phyloP scores from a whole-genome alignment of 139 green algal genomes.

The Haematococcus lacustris region DNA sequence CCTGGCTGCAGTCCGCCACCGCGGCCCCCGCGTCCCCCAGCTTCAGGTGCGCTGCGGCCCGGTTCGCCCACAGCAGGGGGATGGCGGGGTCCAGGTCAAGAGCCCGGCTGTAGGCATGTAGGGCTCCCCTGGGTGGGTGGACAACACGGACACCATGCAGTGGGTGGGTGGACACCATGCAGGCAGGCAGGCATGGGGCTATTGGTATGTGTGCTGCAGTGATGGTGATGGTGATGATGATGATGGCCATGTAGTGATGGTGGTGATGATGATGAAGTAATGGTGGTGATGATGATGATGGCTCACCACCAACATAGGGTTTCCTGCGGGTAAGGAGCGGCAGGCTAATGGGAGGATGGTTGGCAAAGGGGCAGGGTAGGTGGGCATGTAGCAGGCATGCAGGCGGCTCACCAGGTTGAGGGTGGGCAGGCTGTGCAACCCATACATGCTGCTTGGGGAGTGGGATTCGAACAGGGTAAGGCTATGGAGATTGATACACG shows the following conservation, averaged over 20 bases:
- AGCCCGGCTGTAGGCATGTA: background rate
- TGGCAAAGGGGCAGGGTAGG: too few species aligned
- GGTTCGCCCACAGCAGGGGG: conserved; percentile 27
- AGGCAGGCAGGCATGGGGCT: background rate
- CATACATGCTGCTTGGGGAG: too few species aligned
- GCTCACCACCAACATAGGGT: too few species aligned
- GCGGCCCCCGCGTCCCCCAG: conserved; percentile 20
- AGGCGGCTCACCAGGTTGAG: too few species aligned
- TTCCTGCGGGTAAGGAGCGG: too few species aligned
- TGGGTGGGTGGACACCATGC: background rate
- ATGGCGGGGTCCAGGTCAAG: background rate
- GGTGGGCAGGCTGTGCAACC: too few species aligned
- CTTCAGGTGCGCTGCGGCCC: conserved; percentile 42
- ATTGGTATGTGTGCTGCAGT: background rate
- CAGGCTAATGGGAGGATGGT: too few species aligned
- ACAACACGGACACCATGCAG: background rate
- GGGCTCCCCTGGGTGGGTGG: background rate
- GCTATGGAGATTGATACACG: too few species aligned
- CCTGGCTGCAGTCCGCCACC: conserved; percentile 38
- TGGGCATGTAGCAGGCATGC: too few species aligned
- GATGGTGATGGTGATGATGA: background rate
- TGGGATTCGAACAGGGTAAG: too few species aligned
- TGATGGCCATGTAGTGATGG: background rate
- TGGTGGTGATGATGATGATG: too few species aligned
- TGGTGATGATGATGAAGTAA: background rate